Percentiles rank a stretch among this genome's conserved stretches.
Conservation (phyloP, 805 yeast species). For the Zygosaccharomyces bailii region DNA sequence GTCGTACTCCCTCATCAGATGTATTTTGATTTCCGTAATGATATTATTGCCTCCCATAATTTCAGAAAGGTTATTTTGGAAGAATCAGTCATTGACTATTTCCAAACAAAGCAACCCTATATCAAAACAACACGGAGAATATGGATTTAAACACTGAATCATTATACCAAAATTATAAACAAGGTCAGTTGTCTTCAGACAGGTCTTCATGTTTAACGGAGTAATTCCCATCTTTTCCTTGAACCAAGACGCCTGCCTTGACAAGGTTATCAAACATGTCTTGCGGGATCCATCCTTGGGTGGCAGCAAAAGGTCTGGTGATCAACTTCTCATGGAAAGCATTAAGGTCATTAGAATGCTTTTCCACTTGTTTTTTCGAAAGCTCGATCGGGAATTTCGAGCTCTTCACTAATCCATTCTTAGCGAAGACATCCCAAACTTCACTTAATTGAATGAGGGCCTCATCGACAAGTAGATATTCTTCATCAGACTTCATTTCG, state of each 20-base stretch:
- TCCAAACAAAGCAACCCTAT: no score
- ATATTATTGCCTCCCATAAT: background rate
- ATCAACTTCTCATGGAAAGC: conserved; percentile 66
- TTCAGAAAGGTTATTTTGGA: no score
- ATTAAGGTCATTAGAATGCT: conserved; percentile 55
- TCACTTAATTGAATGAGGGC: conserved; percentile 60
- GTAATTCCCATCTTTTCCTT: conserved; percentile 58
- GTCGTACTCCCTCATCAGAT: no score
- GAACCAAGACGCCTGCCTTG: conserved; percentile 64
- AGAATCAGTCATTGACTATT: no score
- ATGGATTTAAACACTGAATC: background rate
- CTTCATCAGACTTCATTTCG: conserved; percentile 55
- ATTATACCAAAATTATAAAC: conserved; percentile 2
- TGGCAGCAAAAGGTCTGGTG: conserved; percentile 78
- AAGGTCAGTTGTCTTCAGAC: background rate
- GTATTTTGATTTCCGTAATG: no score
- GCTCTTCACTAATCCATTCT: conserved; percentile 52
- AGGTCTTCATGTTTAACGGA: conserved; percentile 40
- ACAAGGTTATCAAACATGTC: conserved; percentile 76
- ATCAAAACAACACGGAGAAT: background rate
- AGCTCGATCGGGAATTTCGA: conserved; percentile 58
- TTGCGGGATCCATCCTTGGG: conserved; percentile 95
- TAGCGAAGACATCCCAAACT: conserved; percentile 65
- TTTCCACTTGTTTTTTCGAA: conserved; percentile 55
- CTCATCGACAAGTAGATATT: conserved; percentile 60